Evolutionary conservation across 208 protist species (phyloP).

Genomic region (Tritrichomonas musculus): DNA sequence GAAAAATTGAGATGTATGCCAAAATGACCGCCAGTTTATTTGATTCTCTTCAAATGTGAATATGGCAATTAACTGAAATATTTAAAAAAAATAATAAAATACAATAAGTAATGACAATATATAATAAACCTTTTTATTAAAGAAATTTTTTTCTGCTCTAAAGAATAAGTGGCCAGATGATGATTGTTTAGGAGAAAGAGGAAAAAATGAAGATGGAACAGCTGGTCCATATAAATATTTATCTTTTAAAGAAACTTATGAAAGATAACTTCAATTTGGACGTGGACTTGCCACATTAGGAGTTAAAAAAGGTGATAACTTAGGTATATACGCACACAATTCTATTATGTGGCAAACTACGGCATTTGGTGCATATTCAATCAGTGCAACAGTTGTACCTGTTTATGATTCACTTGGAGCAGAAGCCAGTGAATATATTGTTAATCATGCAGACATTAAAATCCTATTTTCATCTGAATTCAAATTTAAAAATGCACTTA

Average conservation of each 20-base stretch:
- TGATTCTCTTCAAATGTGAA: too few species aligned
- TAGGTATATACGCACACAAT: not conserved
- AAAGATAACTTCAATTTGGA: not conserved
- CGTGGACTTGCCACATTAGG: not conserved
- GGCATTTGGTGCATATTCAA: not conserved
- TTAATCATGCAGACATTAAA: slow-evolving; percentile 12
- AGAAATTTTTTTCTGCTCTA: too few species aligned
- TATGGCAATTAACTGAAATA: too few species aligned
- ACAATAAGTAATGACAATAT: too few species aligned
- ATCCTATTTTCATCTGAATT: not conserved
- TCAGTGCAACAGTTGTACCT: not conserved
- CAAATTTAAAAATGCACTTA: not conserved
- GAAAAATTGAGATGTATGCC: too few species aligned
- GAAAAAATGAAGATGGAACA: not conserved
- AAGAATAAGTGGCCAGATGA: not conserved
- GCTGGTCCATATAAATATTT: not conserved
- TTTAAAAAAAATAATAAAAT: too few species aligned
- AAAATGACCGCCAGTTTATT: too few species aligned
- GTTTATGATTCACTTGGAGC: slow-evolving; percentile 18
- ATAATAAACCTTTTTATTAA: too few species aligned
- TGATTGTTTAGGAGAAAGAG: not conserved
- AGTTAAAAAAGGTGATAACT: not conserved
- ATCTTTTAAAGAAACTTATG: not conserved
- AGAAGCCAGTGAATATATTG: slow-evolving; percentile 5
- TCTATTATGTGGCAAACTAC: not conserved